Evolutionary conservation across 176 grass and related monocot species (phyloP).

Genomic region (Eleusine indica): DNA sequence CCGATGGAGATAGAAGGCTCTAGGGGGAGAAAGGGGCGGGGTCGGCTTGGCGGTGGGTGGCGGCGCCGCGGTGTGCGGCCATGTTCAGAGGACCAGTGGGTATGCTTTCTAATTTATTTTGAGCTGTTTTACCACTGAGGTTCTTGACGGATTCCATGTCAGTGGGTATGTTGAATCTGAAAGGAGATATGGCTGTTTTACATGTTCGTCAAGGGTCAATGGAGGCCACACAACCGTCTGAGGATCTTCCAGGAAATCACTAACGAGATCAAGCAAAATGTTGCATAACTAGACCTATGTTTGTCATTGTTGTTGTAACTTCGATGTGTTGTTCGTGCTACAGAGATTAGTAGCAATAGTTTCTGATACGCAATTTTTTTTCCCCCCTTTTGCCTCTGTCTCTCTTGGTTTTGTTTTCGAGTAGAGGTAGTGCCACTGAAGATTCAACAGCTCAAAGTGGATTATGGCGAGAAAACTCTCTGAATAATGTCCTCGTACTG

Average conservation of each 20-base stretch:
- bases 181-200: too few relatives aligned
- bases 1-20: too few relatives aligned
- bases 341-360: constrained; percentile 5
- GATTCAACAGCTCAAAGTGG: constrained; percentile 3
- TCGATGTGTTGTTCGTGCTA: constrained; percentile 8
- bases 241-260: constrained; percentile 67
- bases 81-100: too few relatives aligned
- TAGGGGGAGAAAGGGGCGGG: too few relatives aligned
- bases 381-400: background rate
- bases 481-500: background rate
- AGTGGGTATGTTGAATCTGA: too few relatives aligned
- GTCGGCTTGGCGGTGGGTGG: too few relatives aligned
- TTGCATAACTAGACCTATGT: constrained; percentile 17
- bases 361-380: background rate
- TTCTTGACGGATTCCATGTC: too few relatives aligned
- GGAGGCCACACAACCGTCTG: constrained; percentile 34
- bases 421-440: background rate
- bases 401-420: background rate
- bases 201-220: background rate
- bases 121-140: too few relatives aligned
- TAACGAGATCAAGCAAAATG: constrained; percentile 43
- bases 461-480: background rate
- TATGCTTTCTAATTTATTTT: too few relatives aligned
- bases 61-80: too few relatives aligned
- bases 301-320: constrained; percentile 27